Evolutionary conservation across 129 eudicot species (phyloP), one percentile per base, ranked within the genome.

Genomic region (Artemisia argyi): DNA sequence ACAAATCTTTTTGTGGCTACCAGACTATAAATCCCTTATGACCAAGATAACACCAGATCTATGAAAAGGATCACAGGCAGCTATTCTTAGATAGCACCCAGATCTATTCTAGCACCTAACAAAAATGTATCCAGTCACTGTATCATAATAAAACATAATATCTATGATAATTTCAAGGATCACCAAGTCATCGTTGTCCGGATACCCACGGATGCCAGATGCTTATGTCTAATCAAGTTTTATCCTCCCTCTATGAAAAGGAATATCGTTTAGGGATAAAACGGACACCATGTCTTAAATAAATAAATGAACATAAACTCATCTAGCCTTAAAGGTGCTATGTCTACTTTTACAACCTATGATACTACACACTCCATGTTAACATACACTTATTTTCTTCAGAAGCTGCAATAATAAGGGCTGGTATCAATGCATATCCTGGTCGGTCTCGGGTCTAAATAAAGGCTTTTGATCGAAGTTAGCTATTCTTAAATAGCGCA

Each of bases 1-100:
- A 68, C 17, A 44, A 32, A 55, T 32, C 28, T 19, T 7, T 8
- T 13, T n/a, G 58, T 46, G 68, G 26, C 66, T 44, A 46, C 67
- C 22, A 44, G 30, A 71, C 66, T 39, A 71, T 56, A 56, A 48
- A 58, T 46, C 20, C 32, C 58, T 56, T 66, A 58, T 55, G 16
- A 7, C 73, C 46, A 7, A 39, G 46, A 39, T 7, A 39, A 39
- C 11, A 39, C 46, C 46, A 39, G 46, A 39, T 7, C 10, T 39
- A 7, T 39, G 10, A 39, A 2, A 1, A 3, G 4, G 51, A 26
- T 65, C 53, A 32, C 11, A 39, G 11, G 11, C 55, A 17, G 70
- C 79, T 73, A 69, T 54, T 62, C n/a, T 53, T 57, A 49, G 61
- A 59, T 19, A 54, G 63, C 17, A 66, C 26, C 26, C 73, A 59